Percentiles rank a stretch among this genome's conserved stretches.
phyloP scores from a whole-genome alignment of 805 yeast species.

The Sugiyamaella boreocaroliniensis region DNA sequence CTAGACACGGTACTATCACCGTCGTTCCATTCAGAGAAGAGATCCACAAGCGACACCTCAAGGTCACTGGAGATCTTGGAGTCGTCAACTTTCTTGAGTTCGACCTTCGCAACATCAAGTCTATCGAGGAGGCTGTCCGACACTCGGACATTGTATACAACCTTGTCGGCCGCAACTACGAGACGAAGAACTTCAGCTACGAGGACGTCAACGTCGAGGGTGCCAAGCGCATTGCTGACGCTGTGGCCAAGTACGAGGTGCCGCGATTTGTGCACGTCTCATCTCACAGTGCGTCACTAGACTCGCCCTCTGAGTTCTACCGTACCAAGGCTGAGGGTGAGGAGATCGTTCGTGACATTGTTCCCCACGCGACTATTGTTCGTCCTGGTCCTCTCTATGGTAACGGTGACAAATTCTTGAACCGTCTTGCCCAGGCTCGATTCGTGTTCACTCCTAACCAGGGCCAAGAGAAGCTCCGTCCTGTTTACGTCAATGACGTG shows the following conservation, averaged over 20 bases:
- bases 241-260: conserved; percentile 61
- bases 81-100: conserved; percentile 79
- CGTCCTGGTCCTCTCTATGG: conserved; percentile 81
- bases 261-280: conserved; percentile 75
- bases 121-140: conserved; percentile 69
- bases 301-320: conserved; percentile 62
- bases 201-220: conserved; percentile 79
- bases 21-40: conserved; percentile 80
- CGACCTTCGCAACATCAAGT: conserved; percentile 68
- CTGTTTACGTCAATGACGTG: conserved; percentile 72
- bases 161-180: conserved; percentile 66
- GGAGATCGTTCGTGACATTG: conserved; percentile 54
- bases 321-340: conserved; percentile 79
- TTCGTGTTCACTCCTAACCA: conserved; percentile 61
- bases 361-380: conserved; percentile 75
- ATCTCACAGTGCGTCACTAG: conserved; percentile 64
- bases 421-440: conserved; percentile 48
- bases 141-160: conserved; percentile 80
- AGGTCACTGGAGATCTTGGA: conserved; percentile 80
- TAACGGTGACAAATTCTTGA: conserved; percentile 62
- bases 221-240: conserved; percentile 68
- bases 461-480: conserved; percentile 55
- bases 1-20: conserved; percentile 72
- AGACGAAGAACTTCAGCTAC: conserved; percentile 74
- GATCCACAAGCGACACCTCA: conserved; percentile 66